Evolutionary conservation across 2,329 filamentous ascomycete genomes (phyloP), one percentile per base, ranked within the genome.

Genomic region (Cercospora zeina): DNA sequence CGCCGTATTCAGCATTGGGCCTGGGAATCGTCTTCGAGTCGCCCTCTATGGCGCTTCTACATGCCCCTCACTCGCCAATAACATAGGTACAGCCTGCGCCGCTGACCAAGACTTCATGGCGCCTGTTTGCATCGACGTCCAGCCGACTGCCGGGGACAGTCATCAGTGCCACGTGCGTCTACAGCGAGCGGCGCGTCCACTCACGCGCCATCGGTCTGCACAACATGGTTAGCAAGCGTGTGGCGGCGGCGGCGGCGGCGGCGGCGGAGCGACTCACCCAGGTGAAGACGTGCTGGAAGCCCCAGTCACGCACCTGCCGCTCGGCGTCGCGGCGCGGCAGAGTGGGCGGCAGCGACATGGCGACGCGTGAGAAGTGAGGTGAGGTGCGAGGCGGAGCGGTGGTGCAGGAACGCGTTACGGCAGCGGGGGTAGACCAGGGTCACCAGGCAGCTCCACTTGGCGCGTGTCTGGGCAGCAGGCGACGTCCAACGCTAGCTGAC

Each of bases 51-150:
- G 21, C 19, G n/a, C 13, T 21, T 21, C 39, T 45, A 33, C 7
- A 11, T 31, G 13, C 14, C 27, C 24, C 27, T 31, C 47, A 51
- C 27, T 69, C 65, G 31, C 65, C 67, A 53, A 69, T 68, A 13
- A 67, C 65, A 45, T 69, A 68, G 2, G 85, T 89, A 73, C 88
- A 90, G 0, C 88, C 88, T 63, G 83, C 77, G 0, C 74, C 68
- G 1, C 88, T 87, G 51, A 90, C 81, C 85, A 87, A 89, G 1
- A 90, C 88, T 75, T 90, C 87, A 68, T 91, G 88, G 11, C 83
- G 73, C 61, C 82, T 80, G 7, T 81, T 80, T 1, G 87, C 85
- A 31, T 87, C 86, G 3, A 91, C 86, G 70, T 90, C 87, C 37
- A 27, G 77, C 39, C 87, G 79, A 42, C 83, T 83, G 1, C 88